Conservation (phyloP, 75 land plant genomes). For the Chamaecyparis obtusa region DNA sequence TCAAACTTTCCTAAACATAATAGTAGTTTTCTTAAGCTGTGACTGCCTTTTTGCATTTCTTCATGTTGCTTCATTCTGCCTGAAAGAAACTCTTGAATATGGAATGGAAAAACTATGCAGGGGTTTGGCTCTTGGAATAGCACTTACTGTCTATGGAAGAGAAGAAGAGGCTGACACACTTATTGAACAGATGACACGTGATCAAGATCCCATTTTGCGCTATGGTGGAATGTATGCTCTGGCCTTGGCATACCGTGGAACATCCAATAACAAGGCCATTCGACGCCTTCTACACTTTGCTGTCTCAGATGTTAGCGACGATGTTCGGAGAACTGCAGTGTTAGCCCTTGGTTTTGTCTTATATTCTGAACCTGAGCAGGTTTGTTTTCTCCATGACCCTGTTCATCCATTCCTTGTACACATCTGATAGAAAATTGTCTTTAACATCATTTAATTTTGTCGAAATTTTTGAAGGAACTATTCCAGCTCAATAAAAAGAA, state of each 20-base stretch:
- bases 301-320: constrained; percentile 56
- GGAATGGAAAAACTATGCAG: constrained; percentile 12
- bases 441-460: background rate
- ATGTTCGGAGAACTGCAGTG: constrained; percentile 51
- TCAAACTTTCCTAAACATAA: no score
- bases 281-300: constrained; percentile 54
- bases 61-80: background rate
- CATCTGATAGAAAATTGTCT: background rate
- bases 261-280: constrained; percentile 54
- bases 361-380: constrained; percentile 52
- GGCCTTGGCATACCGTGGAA: constrained; percentile 51
- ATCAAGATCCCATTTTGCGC: constrained; percentile 54
- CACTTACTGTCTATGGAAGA: constrained; percentile 50
- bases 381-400: background rate
- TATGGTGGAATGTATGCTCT: constrained; percentile 62
- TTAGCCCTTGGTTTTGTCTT: constrained; percentile 52
- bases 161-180: constrained; percentile 58
- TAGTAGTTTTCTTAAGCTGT: background rate
- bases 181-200: constrained; percentile 61
- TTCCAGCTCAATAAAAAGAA: background rate
- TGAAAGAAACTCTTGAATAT: background rate
- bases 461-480: background rate
- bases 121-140: constrained; percentile 50
- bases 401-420: background rate
- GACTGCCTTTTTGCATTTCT: background rate